Percentiles rank a stretch among this genome's conserved stretches.
Evolutionary conservation across 257 asterid species (phyloP).

Genomic region (Eustoma russellianum): DNA sequence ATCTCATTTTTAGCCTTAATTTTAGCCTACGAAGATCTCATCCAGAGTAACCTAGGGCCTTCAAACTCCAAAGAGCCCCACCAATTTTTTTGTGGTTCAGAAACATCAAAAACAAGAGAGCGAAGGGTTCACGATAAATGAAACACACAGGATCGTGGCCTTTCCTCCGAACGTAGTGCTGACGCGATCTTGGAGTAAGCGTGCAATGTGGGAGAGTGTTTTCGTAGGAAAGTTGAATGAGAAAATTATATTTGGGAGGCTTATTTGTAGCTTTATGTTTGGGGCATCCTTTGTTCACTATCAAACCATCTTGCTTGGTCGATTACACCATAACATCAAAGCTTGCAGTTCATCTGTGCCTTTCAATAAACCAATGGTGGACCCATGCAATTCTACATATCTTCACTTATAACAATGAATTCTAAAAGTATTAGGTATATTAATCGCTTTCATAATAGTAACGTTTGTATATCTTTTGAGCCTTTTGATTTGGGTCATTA

Average conservation of each 20-base stretch:
- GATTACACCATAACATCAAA: constrained; percentile 35
- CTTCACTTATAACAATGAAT: background rate
- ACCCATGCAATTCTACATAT: constrained; percentile 25
- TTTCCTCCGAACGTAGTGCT: constrained; percentile 29
- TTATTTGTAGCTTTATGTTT: constrained; percentile 33
- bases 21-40: no score
- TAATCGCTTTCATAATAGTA: no score
- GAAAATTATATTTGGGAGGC: background rate
- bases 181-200: constrained; percentile 82
- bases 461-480: no score
- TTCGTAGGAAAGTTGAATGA: constrained; percentile 23
- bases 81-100: no score
- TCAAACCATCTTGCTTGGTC: constrained; percentile 30
- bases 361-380: constrained; percentile 71
- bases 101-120: no score
- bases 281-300: constrained; percentile 54
- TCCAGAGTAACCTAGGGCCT: no score
- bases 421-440: no score
- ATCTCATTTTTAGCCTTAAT: no score
- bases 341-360: constrained; percentile 41
- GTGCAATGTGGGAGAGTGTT: constrained; percentile 36
- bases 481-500: no score
- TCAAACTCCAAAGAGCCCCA: no score
- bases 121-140: no score
- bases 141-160: background rate